Evolutionary conservation across 306 rosid species (phyloP).

Genomic region (Morella rubra): DNA sequence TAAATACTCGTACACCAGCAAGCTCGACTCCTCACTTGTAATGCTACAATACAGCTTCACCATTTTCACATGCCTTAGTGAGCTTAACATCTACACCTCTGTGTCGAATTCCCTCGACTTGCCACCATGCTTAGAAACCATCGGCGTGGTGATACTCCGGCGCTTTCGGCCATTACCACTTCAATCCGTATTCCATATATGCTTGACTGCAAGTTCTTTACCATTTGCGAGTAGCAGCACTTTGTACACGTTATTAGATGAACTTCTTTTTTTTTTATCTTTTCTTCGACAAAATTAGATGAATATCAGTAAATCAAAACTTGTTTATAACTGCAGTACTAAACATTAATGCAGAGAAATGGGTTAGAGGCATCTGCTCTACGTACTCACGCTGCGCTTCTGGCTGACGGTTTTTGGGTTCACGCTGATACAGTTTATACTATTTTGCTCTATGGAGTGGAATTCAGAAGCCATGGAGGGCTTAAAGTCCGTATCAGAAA

Average conservation of each 20-base stretch:
- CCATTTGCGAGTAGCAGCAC: slow-evolving; percentile 62
- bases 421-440: slow-evolving; percentile 37
- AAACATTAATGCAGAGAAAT: too few species aligned
- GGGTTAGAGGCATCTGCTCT: slow-evolving; percentile 45
- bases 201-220: slow-evolving; percentile 84
- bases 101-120: slow-evolving; percentile 71
- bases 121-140: slow-evolving; percentile 38
- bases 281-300: too few species aligned
- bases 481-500: slow-evolving; percentile 45
- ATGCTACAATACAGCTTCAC: slow-evolving; percentile 91
- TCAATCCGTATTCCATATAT: slow-evolving; percentile 67
- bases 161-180: slow-evolving; percentile 17
- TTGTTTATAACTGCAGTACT: too few species aligned
- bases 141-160: slow-evolving; percentile 52
- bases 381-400: slow-evolving; percentile 38
- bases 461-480: slow-evolving; percentile 50
- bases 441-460: slow-evolving; percentile 70
- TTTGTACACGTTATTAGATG: slow-evolving; percentile 79
- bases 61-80: slow-evolving; percentile 88
- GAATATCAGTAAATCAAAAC: too few species aligned
- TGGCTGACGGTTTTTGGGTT: slow-evolving; percentile 50
- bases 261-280: too few species aligned
- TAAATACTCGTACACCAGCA: slow-evolving; percentile 84
- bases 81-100: slow-evolving; percentile 78
- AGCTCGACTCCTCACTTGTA: slow-evolving; percentile 82